phyloP scores from a whole-genome alignment of 192 early-diverging fungal genomes.

The Backusella westeae region DNA sequence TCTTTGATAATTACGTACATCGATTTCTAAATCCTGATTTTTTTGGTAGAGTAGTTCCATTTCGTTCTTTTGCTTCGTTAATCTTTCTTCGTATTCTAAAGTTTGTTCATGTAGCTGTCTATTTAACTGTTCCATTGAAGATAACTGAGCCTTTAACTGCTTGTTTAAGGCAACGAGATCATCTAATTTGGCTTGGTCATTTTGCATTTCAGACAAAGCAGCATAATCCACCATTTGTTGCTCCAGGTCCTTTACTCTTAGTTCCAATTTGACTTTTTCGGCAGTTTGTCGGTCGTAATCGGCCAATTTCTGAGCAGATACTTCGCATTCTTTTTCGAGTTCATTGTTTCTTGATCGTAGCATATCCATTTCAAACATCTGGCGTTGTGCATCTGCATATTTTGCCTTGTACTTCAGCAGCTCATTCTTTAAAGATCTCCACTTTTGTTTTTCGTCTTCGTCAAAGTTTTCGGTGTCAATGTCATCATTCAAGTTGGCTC shows the following conservation, averaged over 20 bases:
- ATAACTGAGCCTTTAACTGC: not conserved
- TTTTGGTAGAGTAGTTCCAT: not conserved
- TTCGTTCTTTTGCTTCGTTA: not conserved
- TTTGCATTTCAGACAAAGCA: not conserved
- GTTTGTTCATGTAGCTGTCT: conserved; percentile 4
- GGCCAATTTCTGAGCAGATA: not conserved
- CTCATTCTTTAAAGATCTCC: not conserved
- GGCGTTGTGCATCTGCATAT: not conserved
- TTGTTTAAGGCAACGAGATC: conserved; percentile 3
- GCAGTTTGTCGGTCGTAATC: not conserved
- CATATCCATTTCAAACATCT: conserved; percentile 6
- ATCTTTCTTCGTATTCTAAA: not conserved
- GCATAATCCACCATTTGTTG: not conserved
- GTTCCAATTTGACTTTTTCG: not conserved
- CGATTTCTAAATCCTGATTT: not conserved
- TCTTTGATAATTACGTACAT: too few species aligned
- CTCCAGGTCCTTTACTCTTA: not conserved
- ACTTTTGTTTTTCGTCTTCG: not conserved
- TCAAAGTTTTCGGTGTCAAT: not conserved
- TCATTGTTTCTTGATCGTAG: not conserved
- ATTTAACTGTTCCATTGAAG: not conserved
- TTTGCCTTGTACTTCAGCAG: not conserved
- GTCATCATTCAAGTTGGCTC: not conserved
- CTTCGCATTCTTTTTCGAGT: conserved; percentile 8
- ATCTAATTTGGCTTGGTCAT: not conserved